These are phyloP conservation scores for Boletus pseudopeckii DNA, from an alignment of 768 basidiomycete species.

Conservation along the genomic window DNA sequence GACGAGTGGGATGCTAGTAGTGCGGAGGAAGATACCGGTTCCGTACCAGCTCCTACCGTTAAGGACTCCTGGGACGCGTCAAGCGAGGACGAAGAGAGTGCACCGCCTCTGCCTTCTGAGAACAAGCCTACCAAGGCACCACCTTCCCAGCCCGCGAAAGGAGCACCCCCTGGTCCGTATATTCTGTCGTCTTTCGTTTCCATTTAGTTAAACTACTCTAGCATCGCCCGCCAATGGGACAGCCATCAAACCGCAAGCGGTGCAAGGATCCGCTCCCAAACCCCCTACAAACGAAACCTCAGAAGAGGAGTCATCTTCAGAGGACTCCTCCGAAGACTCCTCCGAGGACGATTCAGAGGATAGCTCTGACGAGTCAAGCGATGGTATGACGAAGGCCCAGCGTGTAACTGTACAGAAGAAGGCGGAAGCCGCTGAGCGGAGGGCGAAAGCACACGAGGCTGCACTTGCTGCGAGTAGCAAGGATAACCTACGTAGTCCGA, in stretches of 20 bases:
- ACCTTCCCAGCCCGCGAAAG: not conserved
- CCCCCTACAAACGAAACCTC: conserved; percentile 27
- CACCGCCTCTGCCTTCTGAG: conserved; percentile 14
- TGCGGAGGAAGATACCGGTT: conserved; percentile 37
- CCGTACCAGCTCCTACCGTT: conserved; percentile 33
- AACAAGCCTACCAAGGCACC: conserved; percentile 14
- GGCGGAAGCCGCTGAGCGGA: conserved; percentile 79
- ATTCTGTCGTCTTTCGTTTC: not conserved
- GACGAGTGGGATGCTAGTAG: conserved; percentile 55
- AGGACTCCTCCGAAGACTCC: conserved; percentile 45
- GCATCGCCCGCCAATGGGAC: conserved; percentile 8
- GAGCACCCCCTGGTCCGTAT: conserved; percentile 10
- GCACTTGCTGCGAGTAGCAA: conserved; percentile 84
- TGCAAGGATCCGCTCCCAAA: conserved; percentile 28
- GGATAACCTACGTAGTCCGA: conserved; percentile 91
- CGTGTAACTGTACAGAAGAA: conserved; percentile 68
- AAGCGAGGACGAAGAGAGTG: conserved; percentile 49
- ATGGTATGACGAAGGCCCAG: conserved; percentile 66
- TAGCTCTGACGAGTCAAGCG: conserved; percentile 44
- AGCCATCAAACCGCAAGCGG: conserved; percentile 16
- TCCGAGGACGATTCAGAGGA: conserved; percentile 50
- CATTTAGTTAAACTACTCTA: not conserved
- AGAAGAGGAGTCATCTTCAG: conserved; percentile 38
- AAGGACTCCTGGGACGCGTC: conserved; percentile 71
- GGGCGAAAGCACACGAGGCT: conserved; percentile 74